These are phyloP conservation scores for Sanghuangporus baumii DNA, from an alignment of 1,284 basidiomycete genomes.

Conservation along the genomic window DNA sequence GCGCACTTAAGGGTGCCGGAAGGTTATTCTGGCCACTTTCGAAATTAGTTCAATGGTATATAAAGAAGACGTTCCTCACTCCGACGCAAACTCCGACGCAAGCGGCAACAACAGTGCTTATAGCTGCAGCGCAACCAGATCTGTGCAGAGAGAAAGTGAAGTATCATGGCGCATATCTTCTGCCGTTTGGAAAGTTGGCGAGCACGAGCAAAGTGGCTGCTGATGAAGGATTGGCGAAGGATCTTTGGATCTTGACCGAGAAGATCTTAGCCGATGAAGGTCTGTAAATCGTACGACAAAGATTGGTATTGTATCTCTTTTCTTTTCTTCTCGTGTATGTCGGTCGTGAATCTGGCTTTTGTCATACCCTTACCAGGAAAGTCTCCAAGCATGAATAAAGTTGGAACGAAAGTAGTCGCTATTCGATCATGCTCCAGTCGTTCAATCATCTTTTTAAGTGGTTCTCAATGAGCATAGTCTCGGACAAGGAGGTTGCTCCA, in stretches of 20 bases:
- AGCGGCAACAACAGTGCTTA: background rate
- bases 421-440: no score
- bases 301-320: background rate
- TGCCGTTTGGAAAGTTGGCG: slow-evolving; percentile 20
- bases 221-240: slow-evolving; percentile 18
- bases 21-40: background rate
- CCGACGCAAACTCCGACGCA: no score
- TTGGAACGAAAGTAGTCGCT: no score
- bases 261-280: slow-evolving; percentile 12
- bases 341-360: background rate
- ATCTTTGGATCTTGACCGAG: slow-evolving; percentile 21
- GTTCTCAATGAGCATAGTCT: no score
- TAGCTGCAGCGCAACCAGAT: background rate
- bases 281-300: background rate
- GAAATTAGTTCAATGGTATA: background rate
- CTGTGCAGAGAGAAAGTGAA: slow-evolving; percentile 10
- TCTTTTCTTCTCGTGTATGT: background rate
- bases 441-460: no score
- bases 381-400: no score
- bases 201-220: slow-evolving; percentile 17
- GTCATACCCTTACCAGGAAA: background rate
- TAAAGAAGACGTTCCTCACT: background rate
- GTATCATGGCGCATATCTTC: slow-evolving; percentile 22
- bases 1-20: background rate
- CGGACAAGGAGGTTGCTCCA: no score